Evolutionary conservation across 352 stramenopile genomes (phyloP), one percentile per base, ranked within the genome.

Genomic region (Phytopythium mirpurense): DNA sequence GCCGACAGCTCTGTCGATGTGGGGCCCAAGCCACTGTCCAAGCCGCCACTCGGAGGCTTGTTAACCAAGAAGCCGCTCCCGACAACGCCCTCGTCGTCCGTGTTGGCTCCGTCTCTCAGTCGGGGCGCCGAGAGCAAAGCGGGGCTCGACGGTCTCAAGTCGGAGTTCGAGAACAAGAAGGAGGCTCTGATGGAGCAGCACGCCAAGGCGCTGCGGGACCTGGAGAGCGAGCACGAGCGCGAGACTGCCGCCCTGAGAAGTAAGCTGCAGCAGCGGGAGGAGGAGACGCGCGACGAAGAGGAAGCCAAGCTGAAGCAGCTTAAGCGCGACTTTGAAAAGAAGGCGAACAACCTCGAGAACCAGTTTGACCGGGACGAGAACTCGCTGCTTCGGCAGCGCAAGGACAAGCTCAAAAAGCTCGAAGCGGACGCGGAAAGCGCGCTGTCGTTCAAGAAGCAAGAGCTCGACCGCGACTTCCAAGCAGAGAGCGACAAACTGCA

Each of bases 351-450:
- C 19, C 54, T 91, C 15, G 78, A 91, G 56, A 76, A 84, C 34
- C 70, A 86, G 36, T 83, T 80, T 32, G 78, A 90, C 53, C 72
- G 67, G 48, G 74, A 86, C 26, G 74, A 90, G 44, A 86, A 68
- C 48, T 56, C 63, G 31, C 26, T 84, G 24, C 46, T 80, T 16
- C 65, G 76, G 15, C 67, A 72, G 34, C 72, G 64, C 34, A 86
- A 87, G 45, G 78, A 89, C 37, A 83, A 88, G 48, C 45, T 86
- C 12, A 88, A 87, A 62, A 55, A 65, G 1, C 45, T 91, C 0
- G 81, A 88, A 49, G 57, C 55, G 14, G 79, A 89, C 12, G 60
- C 65, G 11, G 76, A 88, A 23, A 55, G 52, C 11, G 56, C 59
- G 15, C 49, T 89, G 10, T 57, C 40, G 10, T 53, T 71, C 29